Evolutionary conservation across 345 rosid species (phyloP), one percentile per base, ranked within the genome.

Genomic region (Brassica rapa): DNA sequence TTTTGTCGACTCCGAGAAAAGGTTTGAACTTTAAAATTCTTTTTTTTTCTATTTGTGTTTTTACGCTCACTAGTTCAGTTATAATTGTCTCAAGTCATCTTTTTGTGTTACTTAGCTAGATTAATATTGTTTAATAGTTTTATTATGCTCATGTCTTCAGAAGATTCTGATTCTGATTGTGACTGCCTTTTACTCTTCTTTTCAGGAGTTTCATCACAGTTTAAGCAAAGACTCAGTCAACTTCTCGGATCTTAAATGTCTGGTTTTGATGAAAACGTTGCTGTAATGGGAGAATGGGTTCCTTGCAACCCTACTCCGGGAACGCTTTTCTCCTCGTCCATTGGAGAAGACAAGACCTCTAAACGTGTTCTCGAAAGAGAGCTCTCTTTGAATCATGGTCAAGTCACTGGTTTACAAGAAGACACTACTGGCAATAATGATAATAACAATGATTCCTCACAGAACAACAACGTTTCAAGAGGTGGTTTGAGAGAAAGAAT

Each of bases 401-500:
- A 80, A 69, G 72, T 74, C 24, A 29, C 6, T 60, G 23, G 68
- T 49, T 15, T 74, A 30, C 66, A 63, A 70, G 72, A 63, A 12
- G 72, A 62, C 41, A 12, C 33, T 60, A 24, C 1, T 43, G 43
- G 30, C 33, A 37, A 53, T 5, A 5, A 49, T 49, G 56, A 49
- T 11, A 79, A 81, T 8, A 82, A 35, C 66, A 83, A 76, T 78
- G 86, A 84, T 61, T 80, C 33, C 33, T 23, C 79, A 46, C 88
- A 62, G 43, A 60, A 35, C 9, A 73, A 68, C 19, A 73, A 68
- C 10, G 21, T 29, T 60, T 68, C 57, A 2, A 90, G 94, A 43
- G 92, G 87, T 69, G 92, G 96, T 75, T 88, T 94, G 14, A 86
- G 86, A n/a, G 94, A 94, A 68, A 87, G 99, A 71, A 86, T 94